Evolutionary conservation across 768 basidiomycete genomes (phyloP), one percentile per base, ranked within the genome.

Genomic region (Favolaschia claudopus): DNA sequence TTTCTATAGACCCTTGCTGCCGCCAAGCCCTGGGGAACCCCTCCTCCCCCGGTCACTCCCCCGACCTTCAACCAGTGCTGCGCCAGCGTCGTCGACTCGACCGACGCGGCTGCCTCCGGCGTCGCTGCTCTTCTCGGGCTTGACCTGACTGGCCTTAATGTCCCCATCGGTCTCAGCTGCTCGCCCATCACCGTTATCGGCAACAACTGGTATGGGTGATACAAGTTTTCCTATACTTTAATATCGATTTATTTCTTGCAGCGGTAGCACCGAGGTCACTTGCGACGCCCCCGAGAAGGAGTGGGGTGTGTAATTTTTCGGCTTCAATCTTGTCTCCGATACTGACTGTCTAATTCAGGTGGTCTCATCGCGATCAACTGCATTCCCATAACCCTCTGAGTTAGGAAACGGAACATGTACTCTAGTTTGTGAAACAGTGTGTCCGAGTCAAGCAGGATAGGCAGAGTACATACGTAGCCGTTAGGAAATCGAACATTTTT

Each of bases 131-230:
- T 12, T 15, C 33, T 56, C 2, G 54, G 54, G 12, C 36, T 62
- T 22, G 49, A 62, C 54, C 60, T 62, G 22, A 36, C 47, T 12
- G 54, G 43, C 25, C 40, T 62, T 25, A 32, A 20, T 31, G 48
- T 62, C 37, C 60, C 60, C 14, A 33, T 62, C n/a, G 60, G 60
- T 5, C 54, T 62, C 31, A 47, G 43, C 60, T 62, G 60, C 60
- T 51, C 54, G 20, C 54, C 60, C 40, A 56, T 62, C 60, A 62
- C 60, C 14, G 37, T 62, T 31, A 15, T 55, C 54, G 59, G 59
- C 2, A 50, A 50, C 27, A 60, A 48, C 52, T 60, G 59, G 59
- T 60, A 1, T 1, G 53, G 34, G 2, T n/a, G 8, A 10, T 24
- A 13, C 12, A 14, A 13, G 6, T 40, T 10, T 20, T 27, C 29